Evolutionary conservation across 78 protist genomes (phyloP).

Genomic region (Dictyostelium purpureum): DNA sequence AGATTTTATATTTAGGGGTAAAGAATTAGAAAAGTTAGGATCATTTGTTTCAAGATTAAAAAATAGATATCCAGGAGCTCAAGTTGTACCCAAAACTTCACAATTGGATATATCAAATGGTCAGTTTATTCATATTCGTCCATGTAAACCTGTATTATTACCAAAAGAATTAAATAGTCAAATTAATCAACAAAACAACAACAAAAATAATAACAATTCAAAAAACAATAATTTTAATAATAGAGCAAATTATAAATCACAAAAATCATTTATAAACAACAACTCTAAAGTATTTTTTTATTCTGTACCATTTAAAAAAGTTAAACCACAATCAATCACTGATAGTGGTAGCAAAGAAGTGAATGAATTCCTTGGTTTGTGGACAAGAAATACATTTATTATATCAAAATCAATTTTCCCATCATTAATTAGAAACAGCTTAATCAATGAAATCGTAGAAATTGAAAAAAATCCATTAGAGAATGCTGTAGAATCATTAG

Average conservation of each 20-base stretch:
- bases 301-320: slow-evolving; percentile 58
- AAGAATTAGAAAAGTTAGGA: slow-evolving; percentile 59
- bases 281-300: slow-evolving; percentile 42
- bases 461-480: slow-evolving; percentile 72
- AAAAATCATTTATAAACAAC: slow-evolving; percentile 36
- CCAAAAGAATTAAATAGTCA: slow-evolving; percentile 10
- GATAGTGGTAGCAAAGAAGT: background rate
- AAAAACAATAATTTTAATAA: background rate
- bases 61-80: slow-evolving; percentile 71
- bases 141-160: slow-evolving; percentile 56
- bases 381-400: slow-evolving; percentile 62
- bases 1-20: slow-evolving; percentile 59
- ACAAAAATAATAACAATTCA: background rate
- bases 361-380: slow-evolving; percentile 35
- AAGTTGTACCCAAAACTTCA: slow-evolving; percentile 45
- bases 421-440: slow-evolving; percentile 29
- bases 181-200: too few species aligned
- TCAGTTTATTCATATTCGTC: slow-evolving; percentile 58
- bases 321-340: background rate
- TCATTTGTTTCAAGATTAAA: slow-evolving; percentile 42
- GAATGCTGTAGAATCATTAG: slow-evolving; percentile 54
- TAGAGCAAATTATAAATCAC: slow-evolving; percentile 33
- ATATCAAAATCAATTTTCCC: slow-evolving; percentile 30
- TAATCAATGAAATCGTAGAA: slow-evolving; percentile 31
- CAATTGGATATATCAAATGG: background rate